Evolutionary conservation across 108 stramenopile genomes (phyloP).

Genomic region (Nitzschia sp.): DNA sequence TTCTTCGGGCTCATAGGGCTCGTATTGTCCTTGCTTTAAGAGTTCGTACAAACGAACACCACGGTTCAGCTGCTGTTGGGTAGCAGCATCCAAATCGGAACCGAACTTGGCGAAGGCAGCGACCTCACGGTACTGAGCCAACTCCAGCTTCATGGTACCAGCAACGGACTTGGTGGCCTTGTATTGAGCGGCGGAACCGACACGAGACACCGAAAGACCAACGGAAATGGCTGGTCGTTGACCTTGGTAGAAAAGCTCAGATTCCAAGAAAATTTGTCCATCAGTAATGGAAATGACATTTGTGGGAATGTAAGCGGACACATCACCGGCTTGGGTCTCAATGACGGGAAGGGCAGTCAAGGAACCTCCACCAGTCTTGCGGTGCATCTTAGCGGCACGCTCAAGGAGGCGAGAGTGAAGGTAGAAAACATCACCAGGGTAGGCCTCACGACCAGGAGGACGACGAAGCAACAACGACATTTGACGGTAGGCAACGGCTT

Average conservation of each 20-base stretch:
- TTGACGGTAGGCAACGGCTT: constrained; percentile 99
- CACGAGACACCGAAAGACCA: constrained; percentile 98
- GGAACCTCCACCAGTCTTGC: constrained; percentile 94
- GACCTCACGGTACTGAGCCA: constrained; percentile 99
- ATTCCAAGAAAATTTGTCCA: constrained; percentile 99
- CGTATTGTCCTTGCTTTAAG: constrained; percentile 99
- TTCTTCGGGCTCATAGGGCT: constrained; percentile 98
- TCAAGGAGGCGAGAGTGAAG: constrained; percentile 99
- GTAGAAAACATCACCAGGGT: constrained; percentile 99
- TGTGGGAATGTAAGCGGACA: constrained; percentile 99
- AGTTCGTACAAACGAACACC: constrained; percentile 99
- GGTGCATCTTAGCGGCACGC: constrained; percentile 99
- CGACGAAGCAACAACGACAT: constrained; percentile 99
- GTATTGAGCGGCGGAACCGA: constrained; percentile 99
- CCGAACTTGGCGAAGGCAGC: constrained; percentile 99
- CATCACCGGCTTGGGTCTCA: constrained; percentile 99
- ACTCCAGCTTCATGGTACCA: constrained; percentile 99
- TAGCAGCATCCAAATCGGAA: constrained; percentile 98
- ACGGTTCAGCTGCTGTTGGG: constrained; percentile 99
- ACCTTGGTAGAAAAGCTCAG: constrained; percentile 99
- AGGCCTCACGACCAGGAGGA: constrained; percentile 99
- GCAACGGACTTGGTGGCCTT: constrained; percentile 99
- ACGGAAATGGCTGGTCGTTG: constrained; percentile 99
- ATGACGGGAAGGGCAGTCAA: constrained; percentile 99
- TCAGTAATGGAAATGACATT: constrained; percentile 99